Evolutionary conservation across 2,329 filamentous ascomycete species (phyloP).

Genomic region (Parascedosporium putredinis): DNA sequence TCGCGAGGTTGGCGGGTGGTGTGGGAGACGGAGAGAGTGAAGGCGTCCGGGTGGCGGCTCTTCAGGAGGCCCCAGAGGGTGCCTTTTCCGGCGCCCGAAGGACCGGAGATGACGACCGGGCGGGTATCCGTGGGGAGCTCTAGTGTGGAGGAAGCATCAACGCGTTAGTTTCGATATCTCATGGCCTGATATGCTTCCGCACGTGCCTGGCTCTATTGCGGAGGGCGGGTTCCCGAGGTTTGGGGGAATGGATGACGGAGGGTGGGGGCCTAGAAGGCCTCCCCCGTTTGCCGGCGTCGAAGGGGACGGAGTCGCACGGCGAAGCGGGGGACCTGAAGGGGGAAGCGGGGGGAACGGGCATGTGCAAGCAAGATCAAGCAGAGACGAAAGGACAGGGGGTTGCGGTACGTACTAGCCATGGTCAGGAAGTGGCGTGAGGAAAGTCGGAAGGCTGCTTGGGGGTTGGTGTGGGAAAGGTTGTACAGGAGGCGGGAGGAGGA

Average conservation of each 20-base stretch:
- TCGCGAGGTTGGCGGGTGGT: conserved; percentile 70
- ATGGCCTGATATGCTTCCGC: background rate
- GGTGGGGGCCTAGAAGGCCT: background rate
- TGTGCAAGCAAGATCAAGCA: no score
- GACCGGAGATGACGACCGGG: conserved; percentile 70
- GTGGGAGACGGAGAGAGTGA: conserved; percentile 54
- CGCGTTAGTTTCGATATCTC: background rate
- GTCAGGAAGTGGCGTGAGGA: background rate
- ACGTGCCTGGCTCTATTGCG: no score
- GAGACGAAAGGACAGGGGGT: no score
- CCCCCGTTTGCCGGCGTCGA: no score
- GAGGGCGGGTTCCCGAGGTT: no score
- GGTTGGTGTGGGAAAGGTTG: background rate
- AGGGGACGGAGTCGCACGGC: background rate
- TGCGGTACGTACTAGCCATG: background rate
- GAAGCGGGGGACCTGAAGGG: background rate
- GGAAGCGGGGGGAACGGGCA: background rate
- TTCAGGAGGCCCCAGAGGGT: conserved; percentile 68
- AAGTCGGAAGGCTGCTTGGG: background rate
- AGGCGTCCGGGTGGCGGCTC: conserved; percentile 37
- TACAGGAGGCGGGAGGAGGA: background rate
- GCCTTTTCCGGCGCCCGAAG: conserved; percentile 71
- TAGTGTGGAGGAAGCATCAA: background rate
- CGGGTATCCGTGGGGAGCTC: conserved; percentile 35
- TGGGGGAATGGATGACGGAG: background rate